phyloP scores from a whole-genome alignment of 441 rosid genomes.

The Omphalea diandra region DNA sequence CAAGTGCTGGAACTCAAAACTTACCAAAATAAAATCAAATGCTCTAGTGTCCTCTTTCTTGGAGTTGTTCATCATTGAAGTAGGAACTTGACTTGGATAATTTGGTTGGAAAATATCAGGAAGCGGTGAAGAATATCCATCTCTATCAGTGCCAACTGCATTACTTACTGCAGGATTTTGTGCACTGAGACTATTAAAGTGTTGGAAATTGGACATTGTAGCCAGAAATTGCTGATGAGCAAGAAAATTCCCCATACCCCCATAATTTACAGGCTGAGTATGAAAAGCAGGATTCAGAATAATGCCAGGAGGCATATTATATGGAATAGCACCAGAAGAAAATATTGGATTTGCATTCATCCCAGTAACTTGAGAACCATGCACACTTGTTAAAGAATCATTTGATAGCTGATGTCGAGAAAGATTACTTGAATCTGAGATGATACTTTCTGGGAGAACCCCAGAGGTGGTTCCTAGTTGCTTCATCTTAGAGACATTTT shows the following conservation, averaged over 20 bases:
- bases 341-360: conserved; percentile 43
- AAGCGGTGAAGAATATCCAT: conserved; percentile 46
- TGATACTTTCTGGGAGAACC: conserved; percentile 42
- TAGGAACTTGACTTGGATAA: conserved; percentile 56
- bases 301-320: conserved; percentile 59
- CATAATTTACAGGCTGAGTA: conserved; percentile 69
- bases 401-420: conserved; percentile 39
- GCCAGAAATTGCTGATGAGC: conserved; percentile 88
- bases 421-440: conserved; percentile 40
- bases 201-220: conserved; percentile 73
- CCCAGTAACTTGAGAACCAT: conserved; percentile 55
- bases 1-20: conserved; percentile 31
- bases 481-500: conserved; percentile 37
- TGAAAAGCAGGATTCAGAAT: conserved; percentile 65
- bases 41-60: conserved; percentile 92
- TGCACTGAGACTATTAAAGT: conserved; percentile 49
- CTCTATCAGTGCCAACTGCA: conserved; percentile 40
- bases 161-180: conserved; percentile 44
- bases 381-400: conserved; percentile 47
- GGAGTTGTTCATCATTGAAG: conserved; percentile 53
- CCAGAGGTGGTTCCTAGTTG: conserved; percentile 42
- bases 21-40: conserved; percentile 94
- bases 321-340: conserved; percentile 53
- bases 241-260: conserved; percentile 66
- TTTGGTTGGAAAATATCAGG: conserved; percentile 90